Percentiles rank a stretch among this genome's conserved stretches.
Conservation (phyloP, 2,329 filamentous ascomycete species). For the Fusarium concolor region DNA sequence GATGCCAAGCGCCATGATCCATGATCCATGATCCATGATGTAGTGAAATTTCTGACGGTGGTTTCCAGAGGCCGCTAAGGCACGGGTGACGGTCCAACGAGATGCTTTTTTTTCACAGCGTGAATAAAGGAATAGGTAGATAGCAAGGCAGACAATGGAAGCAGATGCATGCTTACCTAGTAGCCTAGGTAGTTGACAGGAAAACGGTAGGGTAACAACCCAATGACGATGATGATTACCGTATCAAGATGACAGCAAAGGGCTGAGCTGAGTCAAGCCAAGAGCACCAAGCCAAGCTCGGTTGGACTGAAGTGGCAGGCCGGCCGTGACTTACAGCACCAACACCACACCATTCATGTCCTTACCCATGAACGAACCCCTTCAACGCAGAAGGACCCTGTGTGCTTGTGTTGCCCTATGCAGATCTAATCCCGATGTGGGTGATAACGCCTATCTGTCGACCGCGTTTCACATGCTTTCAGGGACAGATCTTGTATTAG, state of each 20-base stretch:
- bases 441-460: slow-evolving; percentile 29
- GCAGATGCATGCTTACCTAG: slow-evolving; percentile 25
- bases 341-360: background rate
- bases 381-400: slow-evolving; percentile 21
- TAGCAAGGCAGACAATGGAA: slow-evolving; percentile 14
- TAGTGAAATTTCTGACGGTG: background rate
- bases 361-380: slow-evolving; percentile 23
- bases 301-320: slow-evolving; percentile 32
- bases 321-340: slow-evolving; percentile 14
- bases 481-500: slow-evolving; percentile 19
- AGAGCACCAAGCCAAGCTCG: slow-evolving; percentile 16
- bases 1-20: slow-evolving; percentile 27
- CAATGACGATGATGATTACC: slow-evolving; percentile 23
- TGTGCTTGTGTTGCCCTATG: slow-evolving; percentile 17
- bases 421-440: slow-evolving; percentile 21
- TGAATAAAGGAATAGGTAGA: slow-evolving; percentile 10
- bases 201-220: slow-evolving; percentile 20
- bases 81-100: slow-evolving; percentile 1
- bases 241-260: slow-evolving; percentile 30
- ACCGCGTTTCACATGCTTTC: slow-evolving; percentile 40
- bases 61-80: slow-evolving; percentile 11
- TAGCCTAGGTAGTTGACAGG: background rate
- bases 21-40: slow-evolving; percentile 18
- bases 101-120: background rate
- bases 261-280: slow-evolving; percentile 16